These are phyloP conservation scores for Leccinum glutinopallens DNA, from an alignment of 1,284 basidiomycete genomes.

Conservation along the genomic window DNA sequence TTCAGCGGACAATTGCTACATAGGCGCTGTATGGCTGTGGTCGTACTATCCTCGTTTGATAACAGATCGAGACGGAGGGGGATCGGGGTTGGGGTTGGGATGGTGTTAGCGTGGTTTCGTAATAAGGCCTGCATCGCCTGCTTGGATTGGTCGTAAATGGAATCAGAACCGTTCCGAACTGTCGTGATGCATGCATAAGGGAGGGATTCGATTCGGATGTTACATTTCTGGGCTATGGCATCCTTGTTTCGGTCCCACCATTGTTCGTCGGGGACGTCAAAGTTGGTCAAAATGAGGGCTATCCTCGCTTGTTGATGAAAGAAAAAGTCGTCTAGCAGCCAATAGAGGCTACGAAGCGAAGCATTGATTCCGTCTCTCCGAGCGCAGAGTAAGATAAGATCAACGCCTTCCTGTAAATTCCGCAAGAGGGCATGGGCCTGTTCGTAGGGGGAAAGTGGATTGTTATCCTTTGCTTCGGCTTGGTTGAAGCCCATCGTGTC, in stretches of 20 bases:
- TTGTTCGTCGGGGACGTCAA: constrained; percentile 28
- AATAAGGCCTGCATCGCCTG: constrained; percentile 20
- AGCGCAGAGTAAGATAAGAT: constrained; percentile 31
- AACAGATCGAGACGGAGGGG: constrained; percentile 22
- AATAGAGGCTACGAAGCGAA: constrained; percentile 31
- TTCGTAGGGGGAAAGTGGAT: constrained; percentile 30
- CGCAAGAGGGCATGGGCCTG: constrained; percentile 31
- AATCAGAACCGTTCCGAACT: constrained; percentile 5
- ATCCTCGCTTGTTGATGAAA: constrained; percentile 34
- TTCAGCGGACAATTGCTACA: constrained; percentile 20
- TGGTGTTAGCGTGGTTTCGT: constrained; percentile 8
- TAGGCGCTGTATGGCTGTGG: constrained; percentile 12
- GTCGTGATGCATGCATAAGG: constrained; percentile 33
- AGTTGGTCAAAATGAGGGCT: constrained; percentile 41
- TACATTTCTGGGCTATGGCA: constrained; percentile 23
- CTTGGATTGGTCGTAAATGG: constrained; percentile 22
- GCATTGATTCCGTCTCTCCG: constrained; percentile 30
- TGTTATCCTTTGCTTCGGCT: constrained; percentile 20
- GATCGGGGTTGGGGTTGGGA: constrained; percentile 7
- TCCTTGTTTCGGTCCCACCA: constrained; percentile 33
- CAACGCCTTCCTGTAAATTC: constrained; percentile 29
- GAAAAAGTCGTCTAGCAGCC: constrained; percentile 31
- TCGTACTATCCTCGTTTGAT: background rate
- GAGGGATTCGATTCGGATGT: constrained; percentile 22
- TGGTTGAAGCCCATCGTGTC: constrained; percentile 34